Evolutionary conservation across 192 early-diverging fungal genomes (phyloP).

Genomic region (Phycomyces blakesleeanus): DNA sequence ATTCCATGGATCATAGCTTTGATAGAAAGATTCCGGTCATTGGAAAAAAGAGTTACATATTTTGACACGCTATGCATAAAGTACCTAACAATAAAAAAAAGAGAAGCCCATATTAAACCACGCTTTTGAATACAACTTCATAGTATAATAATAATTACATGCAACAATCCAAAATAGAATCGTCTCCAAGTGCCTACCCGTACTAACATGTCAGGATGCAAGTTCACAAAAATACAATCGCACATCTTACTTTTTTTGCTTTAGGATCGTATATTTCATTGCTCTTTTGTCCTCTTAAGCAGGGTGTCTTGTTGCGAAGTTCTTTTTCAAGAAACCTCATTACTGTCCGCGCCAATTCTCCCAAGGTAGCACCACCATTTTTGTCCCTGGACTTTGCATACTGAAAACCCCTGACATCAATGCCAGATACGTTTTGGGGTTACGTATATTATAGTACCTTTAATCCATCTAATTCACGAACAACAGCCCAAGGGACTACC

Average conservation of each 20-base stretch:
- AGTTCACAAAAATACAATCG: no score
- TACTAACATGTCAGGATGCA: background rate
- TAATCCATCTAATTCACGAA: conserved; percentile 54
- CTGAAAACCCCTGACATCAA: no score
- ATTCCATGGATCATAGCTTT: conserved; percentile 56
- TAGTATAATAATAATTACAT: conserved; percentile 36
- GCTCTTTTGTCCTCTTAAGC: conserved; percentile 48
- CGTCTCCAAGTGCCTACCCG: conserved; percentile 39
- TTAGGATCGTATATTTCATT: conserved; percentile 38
- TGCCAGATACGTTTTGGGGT: no score
- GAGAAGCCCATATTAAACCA: conserved; percentile 2
- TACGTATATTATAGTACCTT: conserved; percentile 27
- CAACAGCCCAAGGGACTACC: conserved; percentile 56
- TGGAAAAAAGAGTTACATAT: conserved; percentile 46
- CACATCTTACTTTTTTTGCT: conserved; percentile 8
- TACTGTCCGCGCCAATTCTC: conserved; percentile 41
- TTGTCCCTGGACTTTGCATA: conserved; percentile 11
- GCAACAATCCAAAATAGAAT: conserved; percentile 58
- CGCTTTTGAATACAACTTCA: background rate
- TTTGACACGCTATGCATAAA: conserved; percentile 20
- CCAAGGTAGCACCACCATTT: conserved; percentile 12
- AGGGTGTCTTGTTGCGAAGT: conserved; percentile 26
- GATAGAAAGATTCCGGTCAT: conserved; percentile 54
- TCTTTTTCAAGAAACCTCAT: conserved; percentile 46
- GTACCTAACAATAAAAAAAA: conserved; percentile 19